Conservation (phyloP, 2,329 filamentous ascomycete species). For the Fusarium pseudocircinatum region DNA sequence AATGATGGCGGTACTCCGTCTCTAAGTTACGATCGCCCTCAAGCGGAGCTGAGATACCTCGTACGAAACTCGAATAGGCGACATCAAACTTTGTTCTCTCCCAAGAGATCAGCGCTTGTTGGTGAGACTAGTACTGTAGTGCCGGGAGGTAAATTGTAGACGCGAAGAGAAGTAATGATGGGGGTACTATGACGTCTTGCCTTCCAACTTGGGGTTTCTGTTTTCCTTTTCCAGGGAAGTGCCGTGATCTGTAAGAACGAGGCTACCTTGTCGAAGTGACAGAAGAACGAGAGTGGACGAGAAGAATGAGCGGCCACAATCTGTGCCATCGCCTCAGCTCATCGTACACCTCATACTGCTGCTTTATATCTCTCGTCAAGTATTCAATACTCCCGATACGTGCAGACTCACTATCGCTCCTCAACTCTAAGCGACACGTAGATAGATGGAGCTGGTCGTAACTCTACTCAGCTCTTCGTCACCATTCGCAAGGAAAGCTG, state of each 20-base stretch:
- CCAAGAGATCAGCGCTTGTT: conserved; percentile 29
- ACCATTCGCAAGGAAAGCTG: conserved; percentile 25
- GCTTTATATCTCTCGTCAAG: conserved; percentile 41
- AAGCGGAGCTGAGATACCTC: conserved; percentile 25
- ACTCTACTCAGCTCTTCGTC: conserved; percentile 21
- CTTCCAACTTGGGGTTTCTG: not conserved
- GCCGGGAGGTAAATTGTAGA: conserved; percentile 11
- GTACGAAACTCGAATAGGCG: conserved; percentile 22
- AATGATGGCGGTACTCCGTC: conserved; percentile 28
- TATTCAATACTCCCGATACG: conserved; percentile 37
- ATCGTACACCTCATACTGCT: conserved; percentile 27
- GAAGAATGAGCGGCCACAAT: conserved; percentile 19
- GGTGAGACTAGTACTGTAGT: conserved; percentile 1
- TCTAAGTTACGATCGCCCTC: conserved; percentile 42
- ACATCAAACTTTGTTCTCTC: conserved; percentile 26
- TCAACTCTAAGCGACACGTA: conserved; percentile 41
- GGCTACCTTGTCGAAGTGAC: conserved; percentile 27
- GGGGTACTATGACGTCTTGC: conserved; percentile 29
- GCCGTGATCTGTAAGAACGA: conserved; percentile 17
- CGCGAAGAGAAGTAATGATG: not conserved
- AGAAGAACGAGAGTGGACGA: conserved; percentile 16
- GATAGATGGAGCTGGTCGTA: conserved; percentile 36
- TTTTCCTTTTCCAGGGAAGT: conserved; percentile 22
- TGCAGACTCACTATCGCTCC: conserved; percentile 28
- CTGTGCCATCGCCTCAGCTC: conserved; percentile 30